Base-by-base conservation (phyloP, 305 asterid genomes). In the Solanum hybrid region DNA sequence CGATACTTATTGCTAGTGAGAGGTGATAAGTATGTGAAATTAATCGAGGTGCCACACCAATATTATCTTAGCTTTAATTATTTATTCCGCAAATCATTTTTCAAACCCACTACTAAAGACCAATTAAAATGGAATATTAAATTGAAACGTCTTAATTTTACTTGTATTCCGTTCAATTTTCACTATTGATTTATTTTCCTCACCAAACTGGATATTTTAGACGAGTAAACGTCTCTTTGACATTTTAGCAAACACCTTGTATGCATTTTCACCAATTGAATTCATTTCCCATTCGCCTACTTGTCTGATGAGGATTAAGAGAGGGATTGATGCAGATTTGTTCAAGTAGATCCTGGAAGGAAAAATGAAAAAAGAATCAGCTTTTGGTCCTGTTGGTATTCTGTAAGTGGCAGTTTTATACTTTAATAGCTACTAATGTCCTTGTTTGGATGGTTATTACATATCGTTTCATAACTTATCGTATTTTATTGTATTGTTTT, bases 241-340 rank as follows among this genome's bases (percentile, higher is more conserved):
- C 86, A 92, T 37, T 95, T 91, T 92, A 74, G 90, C 96, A 89
- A 95, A 93, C 97, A 95, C 80, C 24, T 92, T 92, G 94, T 91
- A 92, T 78, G 95, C 97, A 88, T 67, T 89, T 26, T 93, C 92
- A 40, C 82, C 37, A 81, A 91, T 90, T 51, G 28, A 61, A 74
- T 39, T 64, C 94, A 91, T 89, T 67, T 26, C 91, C 88, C 92
- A 92, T 89, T 22, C 22, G 7, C 22, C 26, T 64, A 69, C 24
- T 12, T 37, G 26, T 71, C 37, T 83, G 73, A 31, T 0, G 26
- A 40, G 37, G 71, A 24, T 82, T 8, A 39, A 40, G 24, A 81
- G 36, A 81, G 24, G 84, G 20, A 81, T 42, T 16, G 18, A 16
- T 28, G 87, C 87, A 81, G 26, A 33, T 33, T 16, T 36, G 13